A percentile compares a stretch with the other conserved stretches of the same genome.
These are phyloP conservation scores for Chaetomiaceae sp. DNA, from an alignment of 2,329 filamentous ascomycete species.

Conservation along the genomic window DNA sequence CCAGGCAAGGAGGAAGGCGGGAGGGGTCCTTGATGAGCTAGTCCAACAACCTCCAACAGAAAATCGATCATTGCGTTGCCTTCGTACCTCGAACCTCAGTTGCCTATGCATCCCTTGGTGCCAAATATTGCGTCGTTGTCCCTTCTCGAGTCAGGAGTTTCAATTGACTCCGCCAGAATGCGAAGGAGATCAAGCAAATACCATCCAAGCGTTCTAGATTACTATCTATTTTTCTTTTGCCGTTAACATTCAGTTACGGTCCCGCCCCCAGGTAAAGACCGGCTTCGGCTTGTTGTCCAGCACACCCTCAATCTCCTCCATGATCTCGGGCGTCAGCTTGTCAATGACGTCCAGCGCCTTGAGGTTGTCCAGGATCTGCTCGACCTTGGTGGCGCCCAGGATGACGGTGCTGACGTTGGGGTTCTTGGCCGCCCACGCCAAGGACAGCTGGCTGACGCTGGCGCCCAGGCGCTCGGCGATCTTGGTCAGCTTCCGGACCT, in stretches of 20 bases:
- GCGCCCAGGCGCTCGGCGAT: slow-evolving; percentile 62
- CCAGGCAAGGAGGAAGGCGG: too few relatives aligned
- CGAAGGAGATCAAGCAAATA: too few relatives aligned
- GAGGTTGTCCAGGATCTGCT: slow-evolving; percentile 57
- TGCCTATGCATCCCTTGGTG: too few relatives aligned
- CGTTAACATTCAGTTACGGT: slow-evolving; percentile 11
- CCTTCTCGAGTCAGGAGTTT: too few relatives aligned
- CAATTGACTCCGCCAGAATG: too few relatives aligned
- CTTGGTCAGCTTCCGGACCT: slow-evolving; percentile 54
- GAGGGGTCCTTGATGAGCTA: too few relatives aligned
- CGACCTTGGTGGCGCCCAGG: slow-evolving; percentile 53
- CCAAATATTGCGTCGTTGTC: too few relatives aligned
- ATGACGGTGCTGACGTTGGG: slow-evolving; percentile 58
- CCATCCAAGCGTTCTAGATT: too few relatives aligned
- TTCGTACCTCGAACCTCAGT: too few relatives aligned
- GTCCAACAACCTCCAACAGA: too few relatives aligned
- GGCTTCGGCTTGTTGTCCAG: slow-evolving; percentile 31
- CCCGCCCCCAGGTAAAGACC: slow-evolving; percentile 22
- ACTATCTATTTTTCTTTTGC: too few relatives aligned
- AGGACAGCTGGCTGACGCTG: slow-evolving; percentile 48
- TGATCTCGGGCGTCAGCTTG: slow-evolving; percentile 53
- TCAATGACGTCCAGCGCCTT: slow-evolving; percentile 48
- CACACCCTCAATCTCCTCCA: slow-evolving; percentile 52
- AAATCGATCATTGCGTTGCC: too few relatives aligned
- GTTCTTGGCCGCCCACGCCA: slow-evolving; percentile 60